Base-by-base conservation (phyloP, 1,284 basidiomycete species). In the Lignosus rhinocerotis region DNA sequence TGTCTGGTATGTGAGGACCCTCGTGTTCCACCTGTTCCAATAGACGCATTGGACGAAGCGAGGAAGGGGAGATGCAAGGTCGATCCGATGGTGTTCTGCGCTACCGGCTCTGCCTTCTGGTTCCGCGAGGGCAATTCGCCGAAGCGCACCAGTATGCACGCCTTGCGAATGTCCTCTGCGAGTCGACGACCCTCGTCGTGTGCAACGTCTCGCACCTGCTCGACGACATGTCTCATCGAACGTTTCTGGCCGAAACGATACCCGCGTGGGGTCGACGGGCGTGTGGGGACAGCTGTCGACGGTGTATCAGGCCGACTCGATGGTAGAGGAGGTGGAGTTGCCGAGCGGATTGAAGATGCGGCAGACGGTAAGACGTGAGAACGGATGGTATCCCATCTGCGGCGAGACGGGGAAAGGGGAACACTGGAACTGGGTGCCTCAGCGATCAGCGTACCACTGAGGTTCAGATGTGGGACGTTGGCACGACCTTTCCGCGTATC, bases 201-300 rank as follows among this genome's bases (percentile, higher is more conserved):
- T 32, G 73, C 73, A 17, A 73, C 71, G 59, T 81, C 81, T 19
- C 79, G 78, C 2, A 76, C 84, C 52, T 83, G 78, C 17, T 86
- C 84, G 0, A 86, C 85, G 7, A 86, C 81, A 31, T 87, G 82
- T 33, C 81, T 77, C 63, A 87, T 84, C 1, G 81, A 83, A 12
- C 83, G 72, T 49, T 76, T 73, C 36, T 76, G 77, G 6, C 79
- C 78, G 49, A 87, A 76, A n/a, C 80, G 75, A 50, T 83, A 84
- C 6, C 77, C 76, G 59, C 82, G 84, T 2, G 83, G 81, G 0
- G 81, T 79, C 6, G 71, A 67, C 7, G 75, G 69, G 3, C 71
- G 66, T 6, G 66, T 47, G 2, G 67, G 55, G 1, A 57, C 45
- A 10, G 63, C 53, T 3, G 55, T 65, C 62, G 64, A 46, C 66